phyloP scores from a whole-genome alignment of 2,329 filamentous ascomycete genomes.

The Microsporum audouinii region DNA sequence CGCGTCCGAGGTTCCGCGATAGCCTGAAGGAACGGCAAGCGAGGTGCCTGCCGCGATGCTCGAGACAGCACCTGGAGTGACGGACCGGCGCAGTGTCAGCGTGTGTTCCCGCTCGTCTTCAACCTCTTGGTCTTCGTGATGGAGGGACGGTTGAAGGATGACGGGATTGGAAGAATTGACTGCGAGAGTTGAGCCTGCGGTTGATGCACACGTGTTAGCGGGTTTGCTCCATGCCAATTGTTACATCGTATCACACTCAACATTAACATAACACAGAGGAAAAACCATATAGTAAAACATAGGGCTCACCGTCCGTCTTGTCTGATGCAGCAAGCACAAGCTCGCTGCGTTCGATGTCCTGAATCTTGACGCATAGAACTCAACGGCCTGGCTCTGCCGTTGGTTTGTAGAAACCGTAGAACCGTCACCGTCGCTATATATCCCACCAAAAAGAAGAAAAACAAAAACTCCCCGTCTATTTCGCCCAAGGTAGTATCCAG shows the following conservation, averaged over 20 bases:
- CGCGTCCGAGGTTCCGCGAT: conserved; percentile 23
- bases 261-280: background rate
- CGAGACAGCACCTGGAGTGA: conserved; percentile 26
- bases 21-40: conserved; percentile 7
- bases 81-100: conserved; percentile 24
- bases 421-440: conserved; percentile 1
- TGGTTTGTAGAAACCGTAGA: conserved; percentile 1
- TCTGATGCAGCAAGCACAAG: conserved; percentile 38
- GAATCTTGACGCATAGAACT: conserved; percentile 39
- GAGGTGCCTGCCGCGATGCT: conserved; percentile 27
- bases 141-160: conserved; percentile 22
- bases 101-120: conserved; percentile 10
- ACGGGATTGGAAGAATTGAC: conserved; percentile 28
- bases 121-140: conserved; percentile 20
- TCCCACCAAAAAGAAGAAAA: background rate
- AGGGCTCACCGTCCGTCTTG: conserved; percentile 35
- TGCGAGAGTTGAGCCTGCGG: conserved; percentile 28
- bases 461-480: background rate
- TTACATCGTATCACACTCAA: too few species aligned
- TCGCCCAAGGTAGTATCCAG: background rate
- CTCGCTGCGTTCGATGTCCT: conserved; percentile 37
- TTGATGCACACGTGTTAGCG: conserved; percentile 8
- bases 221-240: background rate
- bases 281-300: background rate
- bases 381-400: conserved; percentile 16